Conservation (phyloP, 805 yeast genomes). For the Metschnikowia borealis region DNA sequence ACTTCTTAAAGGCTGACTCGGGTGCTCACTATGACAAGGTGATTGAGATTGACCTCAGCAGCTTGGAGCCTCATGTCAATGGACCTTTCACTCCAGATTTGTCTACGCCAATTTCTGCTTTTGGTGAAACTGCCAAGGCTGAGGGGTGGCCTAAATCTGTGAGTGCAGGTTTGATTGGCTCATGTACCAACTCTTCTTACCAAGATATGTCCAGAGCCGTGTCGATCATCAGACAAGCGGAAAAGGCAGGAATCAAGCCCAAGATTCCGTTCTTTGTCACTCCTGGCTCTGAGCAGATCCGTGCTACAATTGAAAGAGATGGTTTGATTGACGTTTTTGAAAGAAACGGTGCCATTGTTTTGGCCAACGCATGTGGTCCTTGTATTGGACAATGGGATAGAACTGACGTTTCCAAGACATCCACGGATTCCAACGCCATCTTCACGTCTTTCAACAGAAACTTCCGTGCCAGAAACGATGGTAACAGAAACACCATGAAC, state of each 20-base stretch:
- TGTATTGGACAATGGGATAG: slow-evolving; percentile 99
- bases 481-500: slow-evolving; percentile 96
- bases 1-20: slow-evolving; percentile 75
- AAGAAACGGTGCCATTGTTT: slow-evolving; percentile 83
- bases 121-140: slow-evolving; percentile 63
- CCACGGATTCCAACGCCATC: slow-evolving; percentile 75
- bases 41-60: slow-evolving; percentile 80
- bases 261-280: slow-evolving; percentile 91
- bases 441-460: slow-evolving; percentile 97
- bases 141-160: slow-evolving; percentile 85
- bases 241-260: slow-evolving; percentile 79
- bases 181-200: slow-evolving; percentile 97
- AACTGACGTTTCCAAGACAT: slow-evolving; percentile 62
- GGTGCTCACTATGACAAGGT: slow-evolving; percentile 91
- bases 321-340: slow-evolving; percentile 80
- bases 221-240: slow-evolving; percentile 84
- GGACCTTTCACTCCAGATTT: slow-evolving; percentile 99
- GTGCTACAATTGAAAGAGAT: slow-evolving; percentile 96
- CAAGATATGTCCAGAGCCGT: slow-evolving; percentile 98
- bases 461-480: slow-evolving; percentile 96
- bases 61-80: slow-evolving; percentile 90
- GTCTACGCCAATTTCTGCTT: slow-evolving; percentile 85
- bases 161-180: slow-evolving; percentile 93
- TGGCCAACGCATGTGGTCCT: slow-evolving; percentile 99
- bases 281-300: slow-evolving; percentile 97